Percentiles rank a stretch among this genome's conserved stretches.
phyloP scores from a whole-genome alignment of 2,329 filamentous ascomycete species.

The Fusarium humuli region DNA sequence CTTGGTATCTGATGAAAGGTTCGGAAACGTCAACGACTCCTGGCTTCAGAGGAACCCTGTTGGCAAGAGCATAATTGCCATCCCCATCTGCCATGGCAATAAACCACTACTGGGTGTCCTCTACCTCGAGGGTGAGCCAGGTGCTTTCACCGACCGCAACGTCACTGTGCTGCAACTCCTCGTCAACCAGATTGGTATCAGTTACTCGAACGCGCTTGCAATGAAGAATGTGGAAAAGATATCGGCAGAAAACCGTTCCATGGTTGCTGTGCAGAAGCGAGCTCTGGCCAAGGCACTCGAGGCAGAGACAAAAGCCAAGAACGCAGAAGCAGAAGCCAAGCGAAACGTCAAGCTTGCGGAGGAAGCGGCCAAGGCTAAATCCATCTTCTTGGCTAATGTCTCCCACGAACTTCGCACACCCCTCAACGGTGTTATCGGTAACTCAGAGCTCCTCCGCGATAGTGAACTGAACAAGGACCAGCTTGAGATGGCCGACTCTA shows the following conservation, averaged over 20 bases:
- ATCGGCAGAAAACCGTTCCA: conserved; percentile 80
- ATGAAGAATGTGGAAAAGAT: conserved; percentile 81
- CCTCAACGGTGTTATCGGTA: conserved; percentile 89
- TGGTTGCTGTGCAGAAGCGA: conserved; percentile 81
- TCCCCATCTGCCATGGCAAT: conserved; percentile 80
- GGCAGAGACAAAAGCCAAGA: conserved; percentile 80
- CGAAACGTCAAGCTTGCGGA: conserved; percentile 85
- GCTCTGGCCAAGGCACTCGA: conserved; percentile 78
- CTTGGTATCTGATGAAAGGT: conserved; percentile 79
- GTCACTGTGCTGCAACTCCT: conserved; percentile 75
- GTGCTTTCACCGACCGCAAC: conserved; percentile 81
- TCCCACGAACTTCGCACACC: conserved; percentile 85
- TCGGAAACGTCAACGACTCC: conserved; percentile 77
- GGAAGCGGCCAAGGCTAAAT: conserved; percentile 85
- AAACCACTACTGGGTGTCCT: conserved; percentile 78
- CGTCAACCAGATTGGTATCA: conserved; percentile 82
- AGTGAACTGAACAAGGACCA: conserved; percentile 81
- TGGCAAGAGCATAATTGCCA: conserved; percentile 81
- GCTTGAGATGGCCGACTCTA: conserved; percentile 87
- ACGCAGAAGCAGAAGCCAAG: conserved; percentile 80
- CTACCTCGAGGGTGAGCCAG: conserved; percentile 79
- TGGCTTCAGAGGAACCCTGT: conserved; percentile 76
- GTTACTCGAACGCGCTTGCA: conserved; percentile 74
- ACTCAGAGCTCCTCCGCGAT: conserved; percentile 84
- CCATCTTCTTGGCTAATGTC: conserved; percentile 83